Conservation (phyloP, 176 grass and related monocot genomes). For the Aegilops speltoides region DNA sequence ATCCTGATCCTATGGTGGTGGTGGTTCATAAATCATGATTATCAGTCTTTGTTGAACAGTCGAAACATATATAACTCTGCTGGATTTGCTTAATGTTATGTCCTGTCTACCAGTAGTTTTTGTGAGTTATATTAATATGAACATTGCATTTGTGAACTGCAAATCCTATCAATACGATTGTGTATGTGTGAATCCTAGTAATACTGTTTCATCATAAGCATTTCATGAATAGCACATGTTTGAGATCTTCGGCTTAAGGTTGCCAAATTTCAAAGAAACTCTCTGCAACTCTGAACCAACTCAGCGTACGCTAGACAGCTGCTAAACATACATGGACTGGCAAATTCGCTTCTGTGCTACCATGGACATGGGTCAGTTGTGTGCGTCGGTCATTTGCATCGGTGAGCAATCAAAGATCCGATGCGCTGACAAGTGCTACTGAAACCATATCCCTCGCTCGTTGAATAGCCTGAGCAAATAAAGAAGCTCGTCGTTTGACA, state of each 20-base stretch:
- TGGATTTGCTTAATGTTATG: background rate
- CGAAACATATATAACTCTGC: background rate
- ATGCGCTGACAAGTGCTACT: conserved; percentile 27
- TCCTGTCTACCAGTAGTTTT: background rate
- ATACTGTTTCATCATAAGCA: background rate
- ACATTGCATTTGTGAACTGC: background rate
- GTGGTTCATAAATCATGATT: background rate
- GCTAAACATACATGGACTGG: background rate
- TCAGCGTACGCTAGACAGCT: background rate
- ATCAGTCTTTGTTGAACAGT: background rate
- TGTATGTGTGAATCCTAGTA: background rate
- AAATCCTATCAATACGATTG: background rate
- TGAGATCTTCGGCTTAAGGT: background rate
- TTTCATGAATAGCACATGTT: background rate
- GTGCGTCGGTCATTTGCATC: background rate
- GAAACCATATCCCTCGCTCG: conserved; percentile 55
- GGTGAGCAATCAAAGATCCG: background rate
- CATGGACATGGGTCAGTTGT: background rate
- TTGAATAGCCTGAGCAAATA: conserved; percentile 70
- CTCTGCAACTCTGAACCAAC: background rate
- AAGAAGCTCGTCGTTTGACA: conserved; percentile 69
- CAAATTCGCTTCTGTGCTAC: background rate
- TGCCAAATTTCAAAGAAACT: background rate
- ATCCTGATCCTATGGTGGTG: too few relatives aligned
- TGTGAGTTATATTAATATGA: background rate